Evolutionary conservation across 257 asterid genomes (phyloP).

Genomic region (Solanum commersonii): DNA sequence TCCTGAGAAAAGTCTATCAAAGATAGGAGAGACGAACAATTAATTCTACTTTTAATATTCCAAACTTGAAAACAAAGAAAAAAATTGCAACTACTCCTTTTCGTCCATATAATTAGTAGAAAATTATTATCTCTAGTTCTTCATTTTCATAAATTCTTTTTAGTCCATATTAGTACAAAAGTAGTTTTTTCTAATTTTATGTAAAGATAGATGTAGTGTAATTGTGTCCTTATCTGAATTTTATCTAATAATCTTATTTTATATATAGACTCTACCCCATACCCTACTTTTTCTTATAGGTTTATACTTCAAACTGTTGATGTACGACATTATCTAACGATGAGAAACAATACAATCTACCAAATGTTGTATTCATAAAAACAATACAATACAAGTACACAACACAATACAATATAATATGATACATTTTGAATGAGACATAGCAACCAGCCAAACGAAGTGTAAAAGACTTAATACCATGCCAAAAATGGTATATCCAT

Average conservation of each 20-base stretch:
- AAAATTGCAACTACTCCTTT: not conserved
- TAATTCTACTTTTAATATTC: not conserved
- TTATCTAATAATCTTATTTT: not conserved
- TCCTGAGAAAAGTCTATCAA: not conserved
- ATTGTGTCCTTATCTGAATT: not conserved
- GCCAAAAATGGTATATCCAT: conserved; percentile 8
- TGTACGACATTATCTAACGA: not conserved
- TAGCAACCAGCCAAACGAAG: not conserved
- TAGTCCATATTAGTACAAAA: not conserved
- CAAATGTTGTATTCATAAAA: not conserved
- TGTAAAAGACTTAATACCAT: not conserved
- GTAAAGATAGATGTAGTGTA: not conserved
- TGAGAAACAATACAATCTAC: not conserved
- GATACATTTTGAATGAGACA: not conserved
- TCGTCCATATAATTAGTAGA: not conserved
- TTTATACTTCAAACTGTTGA: not conserved
- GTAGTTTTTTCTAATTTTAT: not conserved
- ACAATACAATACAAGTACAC: not conserved
- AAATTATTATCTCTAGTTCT: not conserved
- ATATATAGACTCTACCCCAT: not conserved
- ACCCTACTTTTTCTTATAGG: not conserved
- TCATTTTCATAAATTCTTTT: not conserved
- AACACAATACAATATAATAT: not conserved
- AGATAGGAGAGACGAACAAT: not conserved
- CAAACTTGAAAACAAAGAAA: not conserved